These are phyloP conservation scores for Alternaria angustiovoidea DNA, from an alignment of 2,329 filamentous ascomycete species.

Conservation along the genomic window DNA sequence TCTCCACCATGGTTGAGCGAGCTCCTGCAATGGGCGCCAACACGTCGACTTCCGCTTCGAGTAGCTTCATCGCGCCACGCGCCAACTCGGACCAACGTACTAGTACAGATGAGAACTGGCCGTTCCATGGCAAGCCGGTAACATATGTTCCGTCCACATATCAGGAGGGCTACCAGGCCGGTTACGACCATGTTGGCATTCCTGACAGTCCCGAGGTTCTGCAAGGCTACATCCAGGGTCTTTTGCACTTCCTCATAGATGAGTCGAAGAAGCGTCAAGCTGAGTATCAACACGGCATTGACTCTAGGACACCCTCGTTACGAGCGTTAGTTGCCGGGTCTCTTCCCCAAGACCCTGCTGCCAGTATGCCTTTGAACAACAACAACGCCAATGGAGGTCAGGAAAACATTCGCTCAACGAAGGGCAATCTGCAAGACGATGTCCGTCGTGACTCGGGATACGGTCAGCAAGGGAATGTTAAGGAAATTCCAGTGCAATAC, in stretches of 20 bases:
- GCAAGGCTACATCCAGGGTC: slow-evolving; percentile 45
- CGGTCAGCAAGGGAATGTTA: slow-evolving; percentile 18
- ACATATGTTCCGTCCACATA: slow-evolving; percentile 43
- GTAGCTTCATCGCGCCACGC: slow-evolving; percentile 19
- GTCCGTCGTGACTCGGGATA: slow-evolving; percentile 26
- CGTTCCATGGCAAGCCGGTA: slow-evolving; percentile 27
- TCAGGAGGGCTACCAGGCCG: slow-evolving; percentile 50
- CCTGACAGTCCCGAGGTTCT: slow-evolving; percentile 44
- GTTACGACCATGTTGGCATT: slow-evolving; percentile 46
- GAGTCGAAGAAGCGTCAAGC: slow-evolving; percentile 31
- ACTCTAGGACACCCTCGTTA: slow-evolving; percentile 35
- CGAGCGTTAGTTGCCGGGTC: slow-evolving; percentile 36
- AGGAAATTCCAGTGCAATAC: slow-evolving; percentile 19
- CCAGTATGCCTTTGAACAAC: slow-evolving; percentile 37
- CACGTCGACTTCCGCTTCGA: slow-evolving; percentile 18
- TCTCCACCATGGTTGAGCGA: slow-evolving; percentile 14
- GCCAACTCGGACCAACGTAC: slow-evolving; percentile 28
- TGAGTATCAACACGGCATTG: slow-evolving; percentile 17
- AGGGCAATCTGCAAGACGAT: slow-evolving; percentile 15
- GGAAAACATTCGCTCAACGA: slow-evolving; percentile 38
- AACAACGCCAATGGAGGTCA: slow-evolving; percentile 24
- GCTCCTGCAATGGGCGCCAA: slow-evolving; percentile 10
- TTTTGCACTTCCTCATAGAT: slow-evolving; percentile 40
- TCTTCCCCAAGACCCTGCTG: slow-evolving; percentile 39
- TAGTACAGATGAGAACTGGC: slow-evolving; percentile 34